Conservation (phyloP, 257 asterid genomes). For the Solanum corneliomulleri region DNA sequence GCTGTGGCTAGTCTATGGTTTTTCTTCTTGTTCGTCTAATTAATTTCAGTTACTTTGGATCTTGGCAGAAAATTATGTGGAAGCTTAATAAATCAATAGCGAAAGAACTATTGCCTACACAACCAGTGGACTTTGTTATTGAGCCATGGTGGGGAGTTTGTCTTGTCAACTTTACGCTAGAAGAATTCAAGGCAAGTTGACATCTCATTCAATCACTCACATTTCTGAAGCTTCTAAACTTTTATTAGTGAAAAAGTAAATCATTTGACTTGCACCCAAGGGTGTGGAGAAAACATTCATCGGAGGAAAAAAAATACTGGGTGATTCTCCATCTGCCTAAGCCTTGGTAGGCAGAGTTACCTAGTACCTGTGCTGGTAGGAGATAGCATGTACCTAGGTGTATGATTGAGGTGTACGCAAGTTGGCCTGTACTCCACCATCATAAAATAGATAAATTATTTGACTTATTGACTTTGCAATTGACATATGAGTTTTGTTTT, state of each 20-base stretch:
- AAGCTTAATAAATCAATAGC: slow-evolving; percentile 98
- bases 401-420: not conserved
- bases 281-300: not conserved
- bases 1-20: not conserved
- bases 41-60: slow-evolving; percentile 29
- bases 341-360: not conserved
- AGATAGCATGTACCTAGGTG: not conserved
- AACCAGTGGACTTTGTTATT: slow-evolving; percentile 81
- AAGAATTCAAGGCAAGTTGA: slow-evolving; percentile 83
- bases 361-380: not conserved
- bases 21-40: slow-evolving; percentile 12
- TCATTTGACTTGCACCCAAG: not conserved
- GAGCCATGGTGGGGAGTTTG: slow-evolving; percentile 99
- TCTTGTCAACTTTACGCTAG: slow-evolving; percentile 91
- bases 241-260: not conserved
- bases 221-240: not conserved
- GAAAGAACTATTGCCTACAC: slow-evolving; percentile 80
- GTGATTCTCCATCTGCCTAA: not conserved
- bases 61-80: slow-evolving; percentile 98
- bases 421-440: not conserved
- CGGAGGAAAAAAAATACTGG: not conserved
- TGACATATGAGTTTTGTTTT: not conserved
- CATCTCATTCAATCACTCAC: slow-evolving; percentile 1
- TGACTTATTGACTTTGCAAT: not conserved
- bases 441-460: not conserved